Evolutionary conservation across 2,329 filamentous ascomycete species (phyloP), one percentile per base, ranked within the genome.

Genomic region (Fusarium sterilihyphosum): DNA sequence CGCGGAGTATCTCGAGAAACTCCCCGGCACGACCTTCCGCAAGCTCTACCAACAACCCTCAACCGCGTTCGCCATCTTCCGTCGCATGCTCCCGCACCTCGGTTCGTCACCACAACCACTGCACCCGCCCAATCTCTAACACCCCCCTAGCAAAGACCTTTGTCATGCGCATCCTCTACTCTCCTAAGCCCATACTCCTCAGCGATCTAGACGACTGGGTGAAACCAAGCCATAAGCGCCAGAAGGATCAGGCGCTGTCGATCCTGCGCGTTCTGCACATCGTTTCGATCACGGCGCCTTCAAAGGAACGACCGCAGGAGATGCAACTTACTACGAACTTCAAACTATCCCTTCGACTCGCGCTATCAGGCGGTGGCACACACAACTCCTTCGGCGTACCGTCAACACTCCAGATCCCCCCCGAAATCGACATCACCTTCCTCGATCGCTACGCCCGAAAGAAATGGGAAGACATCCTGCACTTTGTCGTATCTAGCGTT

Each of bases 21-120:
- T 97, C 79, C 94, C 94, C 57, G 94, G 95, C 73, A 94, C 93
- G 47, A 97, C 94, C 41, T 98, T 98, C 83, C 91, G 91, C 81
- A 93, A 94, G 83, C 89, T 99, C 52, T 99, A 99, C 87, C 93
- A 95, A 85, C 95, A 98, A 86, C 96, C 96, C 37, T 97, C 96
- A 47, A 98, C 96, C 4, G 93, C 95, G 43, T 91, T 99, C 75
- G 96, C 96, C 76, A 95, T 99, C 79, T 98, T 98, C 83, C 91
- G 96, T 77, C 95, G 96, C 85, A 98, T 99, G 95, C 89, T 99
- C 67, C 94, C 96, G 66, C 93, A 97, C 80, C 85, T 98, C 71
- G 94, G 93, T 95, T 87, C 79, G 86, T 73, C 37, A 44, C 58
- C 46, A 52, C 46, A 44, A 16, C 18, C 14, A 26, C 37, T 10